Base-by-base conservation (phyloP, 2,329 filamentous ascomycete genomes). In the Parafenestella ontariensis region DNA sequence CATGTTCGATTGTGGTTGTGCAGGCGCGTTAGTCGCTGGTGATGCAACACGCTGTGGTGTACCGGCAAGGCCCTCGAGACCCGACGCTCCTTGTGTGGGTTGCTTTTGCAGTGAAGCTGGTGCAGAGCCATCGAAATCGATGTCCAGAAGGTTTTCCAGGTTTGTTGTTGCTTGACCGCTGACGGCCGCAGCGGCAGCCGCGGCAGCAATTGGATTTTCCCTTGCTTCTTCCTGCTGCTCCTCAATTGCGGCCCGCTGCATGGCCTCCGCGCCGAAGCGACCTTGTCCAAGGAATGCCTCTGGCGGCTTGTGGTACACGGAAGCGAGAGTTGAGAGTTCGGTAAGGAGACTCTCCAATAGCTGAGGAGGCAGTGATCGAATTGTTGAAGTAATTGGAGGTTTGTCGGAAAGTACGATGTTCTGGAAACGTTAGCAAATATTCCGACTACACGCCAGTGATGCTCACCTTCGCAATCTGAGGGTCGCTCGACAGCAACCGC, bases 281-380 rank as follows among this genome's bases (percentile, higher is more conserved):
- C 95, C 95, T 78, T 96, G 92, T 65, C 95, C 95, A 53, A 99
- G 89, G 77, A 99, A 99, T n/a, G 94, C 92, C 83, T 96, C 92
- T 40, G 95, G 93, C 8, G 93, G 93, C 79, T 96, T 98, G 85
- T 99, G 95, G 79, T 99, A 99, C 20, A 99, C 95, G 1, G 94
- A 98, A 7, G 95, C 92, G 26, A 99, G 85, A 9, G 95, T 97
- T 11, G 94, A 98, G 28, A 99, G 86, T 76, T 99, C 94, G 9
- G 85, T 83, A 8, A 99, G 86, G n/a, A 99, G 87, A 75, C 92
- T 89, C 58, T 99, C 94, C 39, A 99, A 85, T 6, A 99, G 83
- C 29, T 88, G 83, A 5, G 90, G 85, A 1, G 95, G 92, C 26
- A 98, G 83, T 52, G 91, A 94, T 52, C 91, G 91, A 79, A 99